These are phyloP conservation scores for Taphrina deformans DNA, from an alignment of 1,139 yeast species.

Conservation along the genomic window DNA sequence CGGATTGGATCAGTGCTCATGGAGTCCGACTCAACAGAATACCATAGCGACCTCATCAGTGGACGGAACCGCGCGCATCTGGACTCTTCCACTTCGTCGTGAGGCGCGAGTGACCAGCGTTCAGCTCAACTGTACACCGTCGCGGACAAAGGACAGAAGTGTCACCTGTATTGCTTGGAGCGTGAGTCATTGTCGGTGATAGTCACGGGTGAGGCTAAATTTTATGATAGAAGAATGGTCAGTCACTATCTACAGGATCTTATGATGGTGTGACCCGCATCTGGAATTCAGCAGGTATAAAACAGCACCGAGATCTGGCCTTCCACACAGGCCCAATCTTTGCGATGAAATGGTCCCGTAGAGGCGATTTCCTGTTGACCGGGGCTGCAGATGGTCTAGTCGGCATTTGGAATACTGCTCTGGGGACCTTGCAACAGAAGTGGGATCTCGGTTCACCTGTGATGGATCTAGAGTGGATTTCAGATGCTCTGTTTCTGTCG, in stretches of 20 bases:
- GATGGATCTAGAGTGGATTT: constrained; percentile 70
- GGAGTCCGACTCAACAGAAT: constrained; percentile 18
- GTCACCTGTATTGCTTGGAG: constrained; percentile 31
- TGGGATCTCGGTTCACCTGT: constrained; percentile 48
- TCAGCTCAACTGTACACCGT: constrained; percentile 19
- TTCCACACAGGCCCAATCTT: constrained; percentile 58
- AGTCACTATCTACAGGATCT: constrained; percentile 28
- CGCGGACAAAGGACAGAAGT: constrained; percentile 29
- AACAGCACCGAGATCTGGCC: constrained; percentile 58
- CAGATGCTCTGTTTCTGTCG: constrained; percentile 65
- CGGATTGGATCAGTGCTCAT: constrained; percentile 23
- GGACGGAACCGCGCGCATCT: constrained; percentile 31
- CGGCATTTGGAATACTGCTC: constrained; percentile 57
- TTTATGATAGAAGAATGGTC: constrained; percentile 31
- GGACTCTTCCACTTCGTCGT: constrained; percentile 21
- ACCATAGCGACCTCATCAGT: constrained; percentile 19
- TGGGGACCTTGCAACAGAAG: constrained; percentile 54
- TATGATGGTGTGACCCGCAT: constrained; percentile 34
- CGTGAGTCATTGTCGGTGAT: constrained; percentile 1
- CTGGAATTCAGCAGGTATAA: constrained; percentile 26
- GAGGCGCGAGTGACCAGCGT: constrained; percentile 28
- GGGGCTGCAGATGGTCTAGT: constrained; percentile 50
- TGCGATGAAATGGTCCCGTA: constrained; percentile 54
- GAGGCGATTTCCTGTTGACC: constrained; percentile 49
- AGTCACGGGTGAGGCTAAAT: neutral